phyloP scores from a whole-genome alignment of 352 stramenopile species.

The Phytopythium delawarense region DNA sequence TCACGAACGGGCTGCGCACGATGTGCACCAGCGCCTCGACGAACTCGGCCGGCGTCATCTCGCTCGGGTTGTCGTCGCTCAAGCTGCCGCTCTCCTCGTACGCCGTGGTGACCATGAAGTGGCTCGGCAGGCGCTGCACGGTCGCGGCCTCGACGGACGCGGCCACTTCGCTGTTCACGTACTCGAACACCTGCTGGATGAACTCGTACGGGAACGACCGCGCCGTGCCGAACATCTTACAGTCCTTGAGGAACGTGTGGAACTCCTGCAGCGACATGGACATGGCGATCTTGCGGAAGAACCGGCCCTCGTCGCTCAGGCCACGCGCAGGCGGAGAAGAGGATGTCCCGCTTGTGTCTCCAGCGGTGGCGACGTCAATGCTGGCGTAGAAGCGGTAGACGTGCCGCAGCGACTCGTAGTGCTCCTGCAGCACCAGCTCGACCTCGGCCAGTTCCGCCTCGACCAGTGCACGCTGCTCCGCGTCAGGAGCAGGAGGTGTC shows the following conservation, averaged over 20 bases:
- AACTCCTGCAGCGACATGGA: conserved; percentile 69
- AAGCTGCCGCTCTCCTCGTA: not conserved
- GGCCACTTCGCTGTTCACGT: conserved; percentile 41
- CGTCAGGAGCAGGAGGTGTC: not conserved
- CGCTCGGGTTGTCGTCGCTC: conserved; percentile 16
- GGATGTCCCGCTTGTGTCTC: not conserved
- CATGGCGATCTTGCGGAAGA: conserved; percentile 62
- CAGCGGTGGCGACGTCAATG: conserved; percentile 21
- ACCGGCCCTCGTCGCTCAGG: conserved; percentile 36
- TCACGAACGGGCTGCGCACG: conserved; percentile 32
- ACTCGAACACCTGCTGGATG: conserved; percentile 46
- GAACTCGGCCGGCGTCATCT: conserved; percentile 68
- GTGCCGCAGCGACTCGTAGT: conserved; percentile 34
- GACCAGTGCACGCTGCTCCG: conserved; percentile 13
- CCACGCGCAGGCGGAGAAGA: not conserved
- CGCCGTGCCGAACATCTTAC: conserved; percentile 45
- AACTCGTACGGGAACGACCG: conserved; percentile 57
- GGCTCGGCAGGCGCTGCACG: conserved; percentile 14
- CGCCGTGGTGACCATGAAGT: conserved; percentile 12
- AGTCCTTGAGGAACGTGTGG: conserved; percentile 64
- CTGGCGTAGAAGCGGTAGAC: conserved; percentile 60
- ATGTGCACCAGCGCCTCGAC: conserved; percentile 62
- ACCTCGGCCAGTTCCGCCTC: conserved; percentile 29
- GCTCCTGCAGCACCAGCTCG: conserved; percentile 37
- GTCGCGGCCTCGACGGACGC: conserved; percentile 18